phyloP scores from a whole-genome alignment of 2,329 filamentous ascomycete species.

The Pseudofabraea citricarpa region DNA sequence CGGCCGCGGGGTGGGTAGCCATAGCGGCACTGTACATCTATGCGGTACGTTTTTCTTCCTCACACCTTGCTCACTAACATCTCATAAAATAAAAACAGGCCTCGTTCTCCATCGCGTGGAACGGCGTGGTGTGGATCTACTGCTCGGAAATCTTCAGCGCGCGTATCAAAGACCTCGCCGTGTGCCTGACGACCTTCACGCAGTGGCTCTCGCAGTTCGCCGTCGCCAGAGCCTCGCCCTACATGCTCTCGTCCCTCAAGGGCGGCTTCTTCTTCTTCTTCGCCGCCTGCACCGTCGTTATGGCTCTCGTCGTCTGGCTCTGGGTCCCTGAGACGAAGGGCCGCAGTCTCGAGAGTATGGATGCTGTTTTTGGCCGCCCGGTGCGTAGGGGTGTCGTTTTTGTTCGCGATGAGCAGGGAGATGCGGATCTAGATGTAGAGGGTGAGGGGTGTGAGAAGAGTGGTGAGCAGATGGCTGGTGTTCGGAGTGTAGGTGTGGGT shows the following conservation, averaged over 20 bases:
- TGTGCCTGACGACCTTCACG: conserved; percentile 14
- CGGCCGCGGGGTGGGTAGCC: conserved; percentile 15
- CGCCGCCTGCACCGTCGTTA: conserved; percentile 61
- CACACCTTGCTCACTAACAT: not conserved
- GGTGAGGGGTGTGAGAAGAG: too few species aligned
- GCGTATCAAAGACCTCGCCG: conserved; percentile 17
- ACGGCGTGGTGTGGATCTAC: conserved; percentile 24
- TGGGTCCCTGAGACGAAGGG: conserved; percentile 72
- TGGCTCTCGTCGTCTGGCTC: conserved; percentile 63
- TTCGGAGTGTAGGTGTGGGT: too few species aligned
- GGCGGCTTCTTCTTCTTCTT: conserved; percentile 38
- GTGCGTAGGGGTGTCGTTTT: too few species aligned
- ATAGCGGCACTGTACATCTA: conserved; percentile 20
- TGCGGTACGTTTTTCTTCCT: conserved; percentile 10
- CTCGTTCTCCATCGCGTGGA: conserved; percentile 24
- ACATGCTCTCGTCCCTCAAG: conserved; percentile 12
- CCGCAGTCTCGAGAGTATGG: conserved; percentile 71
- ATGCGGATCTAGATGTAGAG: too few species aligned
- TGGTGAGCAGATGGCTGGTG: too few species aligned
- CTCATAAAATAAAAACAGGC: too few species aligned
- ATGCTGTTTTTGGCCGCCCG: conserved; percentile 31
- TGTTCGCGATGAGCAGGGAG: too few species aligned
- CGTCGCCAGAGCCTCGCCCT: conserved; percentile 14
- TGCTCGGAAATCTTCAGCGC: conserved; percentile 22
- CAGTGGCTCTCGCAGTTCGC: conserved; percentile 19